These are phyloP conservation scores for Colletotrichum lentis DNA, from an alignment of 2,329 filamentous ascomycete genomes.

Conservation along the genomic window DNA sequence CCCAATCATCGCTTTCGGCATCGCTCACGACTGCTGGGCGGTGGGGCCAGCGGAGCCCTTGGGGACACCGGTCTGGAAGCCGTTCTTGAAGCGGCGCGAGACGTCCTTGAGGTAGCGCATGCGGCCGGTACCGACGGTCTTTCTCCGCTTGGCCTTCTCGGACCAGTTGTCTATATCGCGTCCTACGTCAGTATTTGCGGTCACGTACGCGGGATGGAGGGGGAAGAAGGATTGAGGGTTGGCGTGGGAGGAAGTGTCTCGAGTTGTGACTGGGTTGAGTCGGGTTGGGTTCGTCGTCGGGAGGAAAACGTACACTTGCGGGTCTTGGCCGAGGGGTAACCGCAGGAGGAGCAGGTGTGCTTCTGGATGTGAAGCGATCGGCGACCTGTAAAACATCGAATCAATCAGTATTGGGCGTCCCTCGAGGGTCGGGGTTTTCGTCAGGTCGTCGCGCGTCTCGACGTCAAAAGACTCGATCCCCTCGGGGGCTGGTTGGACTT, in stretches of 20 bases:
- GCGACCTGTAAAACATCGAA: constrained; percentile 67
- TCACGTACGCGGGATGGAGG: no score
- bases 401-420: constrained; percentile 18
- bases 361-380: constrained; percentile 99
- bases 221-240: no score
- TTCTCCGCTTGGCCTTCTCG: constrained; percentile 99
- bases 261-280: neutral
- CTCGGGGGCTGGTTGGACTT: constrained; percentile 57
- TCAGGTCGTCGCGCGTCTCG: neutral
- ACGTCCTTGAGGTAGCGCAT: constrained; percentile 95
- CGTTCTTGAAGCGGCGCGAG: constrained; percentile 94
- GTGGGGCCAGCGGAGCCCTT: constrained; percentile 79
- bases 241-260: constrained; percentile 1
- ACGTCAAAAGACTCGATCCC: neutral
- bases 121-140: constrained; percentile 97
- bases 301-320: constrained; percentile 88
- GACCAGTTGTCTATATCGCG: constrained; percentile 88
- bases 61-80: constrained; percentile 90
- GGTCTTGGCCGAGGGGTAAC: constrained; percentile 96
- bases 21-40: constrained; percentile 47
- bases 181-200: constrained; percentile 29
- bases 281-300: constrained; percentile 23
- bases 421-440: constrained; percentile 21
- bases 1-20: constrained; percentile 46
- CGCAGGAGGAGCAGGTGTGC: constrained; percentile 94